Percentiles rank a stretch among this genome's conserved stretches.
Evolutionary conservation across 2,329 filamentous ascomycete species (phyloP).

Genomic region (Penicillium sp.): DNA sequence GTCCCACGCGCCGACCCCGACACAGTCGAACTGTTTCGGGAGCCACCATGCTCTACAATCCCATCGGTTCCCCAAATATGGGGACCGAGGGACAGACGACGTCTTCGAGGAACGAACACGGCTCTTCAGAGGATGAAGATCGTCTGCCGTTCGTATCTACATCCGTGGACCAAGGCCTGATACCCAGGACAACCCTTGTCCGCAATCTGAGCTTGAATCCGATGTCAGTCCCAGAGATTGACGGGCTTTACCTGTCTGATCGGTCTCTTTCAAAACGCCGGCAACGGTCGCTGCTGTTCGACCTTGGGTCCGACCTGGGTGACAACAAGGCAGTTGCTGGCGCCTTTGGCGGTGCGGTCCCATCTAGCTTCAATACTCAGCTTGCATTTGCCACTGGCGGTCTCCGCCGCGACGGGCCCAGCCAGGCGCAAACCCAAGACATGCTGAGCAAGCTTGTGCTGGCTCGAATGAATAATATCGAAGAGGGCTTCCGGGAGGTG

Average conservation of each 20-base stretch:
- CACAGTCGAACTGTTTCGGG: slow-evolving; percentile 77
- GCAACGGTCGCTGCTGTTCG: slow-evolving; percentile 69
- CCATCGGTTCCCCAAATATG: slow-evolving; percentile 52
- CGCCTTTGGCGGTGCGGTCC: slow-evolving; percentile 64
- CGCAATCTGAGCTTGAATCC: slow-evolving; percentile 58
- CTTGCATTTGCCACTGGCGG: slow-evolving; percentile 72
- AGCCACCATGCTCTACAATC: slow-evolving; percentile 83
- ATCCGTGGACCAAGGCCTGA: slow-evolving; percentile 45
- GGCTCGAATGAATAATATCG: slow-evolving; percentile 87
- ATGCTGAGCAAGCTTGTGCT: slow-evolving; percentile 80
- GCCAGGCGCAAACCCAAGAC: slow-evolving; percentile 64
- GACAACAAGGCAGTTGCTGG: slow-evolving; percentile 63
- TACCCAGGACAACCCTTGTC: slow-evolving; percentile 51
- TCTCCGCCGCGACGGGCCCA: slow-evolving; percentile 49
- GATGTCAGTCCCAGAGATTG: slow-evolving; percentile 59
- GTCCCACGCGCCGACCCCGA: slow-evolving; percentile 39
- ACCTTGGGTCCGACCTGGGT: slow-evolving; percentile 72
- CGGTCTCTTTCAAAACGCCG: slow-evolving; percentile 37
- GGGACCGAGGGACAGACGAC: slow-evolving; percentile 31
- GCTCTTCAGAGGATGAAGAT: slow-evolving; percentile 37
- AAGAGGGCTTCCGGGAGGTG: slow-evolving; percentile 88
- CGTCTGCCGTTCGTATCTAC: slow-evolving; percentile 41
- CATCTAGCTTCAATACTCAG: slow-evolving; percentile 78
- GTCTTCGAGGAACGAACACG: slow-evolving; percentile 24
- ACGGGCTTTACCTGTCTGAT: slow-evolving; percentile 55